Conservation (phyloP, 495 filamentous ascomycete genomes). For the Tuber magnatum region DNA sequence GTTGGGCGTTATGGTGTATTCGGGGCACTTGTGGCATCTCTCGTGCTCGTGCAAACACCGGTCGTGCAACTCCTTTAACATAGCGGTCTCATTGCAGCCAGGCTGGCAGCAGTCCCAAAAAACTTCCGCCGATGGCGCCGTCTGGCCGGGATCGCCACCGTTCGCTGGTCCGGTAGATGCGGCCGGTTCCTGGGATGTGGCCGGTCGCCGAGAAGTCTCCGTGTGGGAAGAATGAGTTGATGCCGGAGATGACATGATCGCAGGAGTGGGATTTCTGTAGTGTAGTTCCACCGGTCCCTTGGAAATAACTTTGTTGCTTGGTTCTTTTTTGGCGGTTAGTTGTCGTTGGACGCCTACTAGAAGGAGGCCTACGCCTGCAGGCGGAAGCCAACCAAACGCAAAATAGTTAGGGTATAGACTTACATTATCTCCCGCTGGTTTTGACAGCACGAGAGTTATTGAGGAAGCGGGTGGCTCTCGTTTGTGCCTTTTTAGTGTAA, state of each 20-base stretch:
- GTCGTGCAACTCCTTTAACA: not conserved
- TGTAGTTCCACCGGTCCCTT: not conserved
- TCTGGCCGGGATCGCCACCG: not conserved
- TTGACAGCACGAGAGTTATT: not conserved
- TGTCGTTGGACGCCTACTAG: not conserved
- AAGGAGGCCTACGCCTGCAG: not conserved
- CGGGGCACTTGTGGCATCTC: not conserved
- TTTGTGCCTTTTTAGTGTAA: not conserved
- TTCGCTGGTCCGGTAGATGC: not conserved
- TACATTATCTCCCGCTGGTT: not conserved
- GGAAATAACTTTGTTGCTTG: not conserved
- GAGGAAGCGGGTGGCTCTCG: not conserved
- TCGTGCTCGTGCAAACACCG: not conserved
- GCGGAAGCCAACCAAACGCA: not conserved
- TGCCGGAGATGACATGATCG: too few relatives aligned
- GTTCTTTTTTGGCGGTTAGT: not conserved
- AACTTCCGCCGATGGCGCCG: rapidly evolving
- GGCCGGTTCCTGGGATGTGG: too few relatives aligned
- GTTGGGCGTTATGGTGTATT: not conserved
- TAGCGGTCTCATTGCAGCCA: not conserved
- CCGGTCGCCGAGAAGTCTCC: not conserved
- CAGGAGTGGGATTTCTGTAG: not conserved
- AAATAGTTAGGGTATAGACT: not conserved
- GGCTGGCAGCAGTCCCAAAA: not conserved
- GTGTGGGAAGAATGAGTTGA: not conserved